Evolutionary conservation across 805 yeast species (phyloP).

Genomic region (Diddensiella caesifluorescens): DNA sequence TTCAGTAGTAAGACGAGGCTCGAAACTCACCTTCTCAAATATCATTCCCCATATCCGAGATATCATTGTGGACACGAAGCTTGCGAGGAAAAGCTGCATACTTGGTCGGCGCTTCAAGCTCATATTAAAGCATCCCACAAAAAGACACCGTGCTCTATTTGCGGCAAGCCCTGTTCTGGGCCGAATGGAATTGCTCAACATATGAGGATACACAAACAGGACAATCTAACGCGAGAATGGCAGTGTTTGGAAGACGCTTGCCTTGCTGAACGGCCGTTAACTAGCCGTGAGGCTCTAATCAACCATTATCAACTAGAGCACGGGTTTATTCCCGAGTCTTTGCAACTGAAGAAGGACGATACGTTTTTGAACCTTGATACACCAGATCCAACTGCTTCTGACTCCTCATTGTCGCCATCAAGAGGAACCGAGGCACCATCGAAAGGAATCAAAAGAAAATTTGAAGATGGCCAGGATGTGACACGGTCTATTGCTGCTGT

Average conservation of each 20-base stretch:
- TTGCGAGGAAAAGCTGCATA: conserved; percentile 23
- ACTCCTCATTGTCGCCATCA: no score
- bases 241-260: conserved; percentile 51
- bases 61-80: conserved; percentile 26
- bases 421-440: no score
- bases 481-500: neutral
- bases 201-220: conserved; percentile 61
- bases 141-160: conserved; percentile 53
- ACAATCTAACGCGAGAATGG: conserved; percentile 54
- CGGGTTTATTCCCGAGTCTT: conserved; percentile 30
- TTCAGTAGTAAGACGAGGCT: conserved; percentile 63
- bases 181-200: conserved; percentile 65
- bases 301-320: conserved; percentile 53
- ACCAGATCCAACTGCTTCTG: no score
- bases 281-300: conserved; percentile 46
- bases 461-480: no score
- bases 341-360: no score
- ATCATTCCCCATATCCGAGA: conserved; percentile 43
- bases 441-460: no score
- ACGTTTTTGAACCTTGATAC: no score
- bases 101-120: conserved; percentile 47
- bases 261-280: conserved; percentile 23
- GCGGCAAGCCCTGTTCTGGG: conserved; percentile 72
- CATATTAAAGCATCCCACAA: conserved; percentile 75
- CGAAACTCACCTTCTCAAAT: conserved; percentile 58